Percentiles rank a stretch among this genome's conserved stretches.
phyloP scores from a whole-genome alignment of 768 basidiomycete species.

The Pleurotus djamor region DNA sequence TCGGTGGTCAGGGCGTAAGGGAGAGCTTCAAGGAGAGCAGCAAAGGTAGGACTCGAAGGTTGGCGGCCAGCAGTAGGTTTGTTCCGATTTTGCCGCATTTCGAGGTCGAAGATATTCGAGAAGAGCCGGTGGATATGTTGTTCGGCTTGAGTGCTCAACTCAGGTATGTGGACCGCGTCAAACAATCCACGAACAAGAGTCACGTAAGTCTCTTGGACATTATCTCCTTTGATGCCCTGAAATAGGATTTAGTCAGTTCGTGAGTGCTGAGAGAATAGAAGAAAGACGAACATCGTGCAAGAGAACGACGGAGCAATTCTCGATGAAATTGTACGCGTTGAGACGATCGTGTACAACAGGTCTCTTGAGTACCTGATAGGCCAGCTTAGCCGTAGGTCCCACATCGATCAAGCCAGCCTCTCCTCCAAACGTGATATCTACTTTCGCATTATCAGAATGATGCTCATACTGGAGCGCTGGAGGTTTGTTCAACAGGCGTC shows the following conservation, averaged over 20 bases:
- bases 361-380: slow-evolving; percentile 59
- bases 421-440: slow-evolving; percentile 74
- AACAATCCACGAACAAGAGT: slow-evolving; percentile 73
- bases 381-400: slow-evolving; percentile 61
- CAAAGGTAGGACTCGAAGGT: slow-evolving; percentile 55
- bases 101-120: slow-evolving; percentile 68
- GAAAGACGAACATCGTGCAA: slow-evolving; percentile 65
- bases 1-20: slow-evolving; percentile 75
- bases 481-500: slow-evolving; percentile 80
- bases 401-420: slow-evolving; percentile 63
- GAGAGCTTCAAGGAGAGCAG: slow-evolving; percentile 78
- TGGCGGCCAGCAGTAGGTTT: slow-evolving; percentile 53
- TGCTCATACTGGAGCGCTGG: slow-evolving; percentile 71
- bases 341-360: slow-evolving; percentile 45
- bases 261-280: background rate
- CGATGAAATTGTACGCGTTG: slow-evolving; percentile 68
- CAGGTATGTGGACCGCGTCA: slow-evolving; percentile 68
- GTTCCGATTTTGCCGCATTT: slow-evolving; percentile 59
- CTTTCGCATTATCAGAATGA: slow-evolving; percentile 67
- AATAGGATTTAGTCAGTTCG: slow-evolving; percentile 4
- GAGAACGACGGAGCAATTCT: slow-evolving; percentile 67
- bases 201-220: slow-evolving; percentile 73
- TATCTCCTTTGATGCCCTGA: slow-evolving; percentile 71
- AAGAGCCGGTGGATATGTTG: slow-evolving; percentile 70
- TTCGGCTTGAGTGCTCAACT: slow-evolving; percentile 68